Percentiles rank a stretch among this genome's conserved stretches.
phyloP scores from a whole-genome alignment of 2,329 filamentous ascomycete species.

The Hortaea sp. region DNA sequence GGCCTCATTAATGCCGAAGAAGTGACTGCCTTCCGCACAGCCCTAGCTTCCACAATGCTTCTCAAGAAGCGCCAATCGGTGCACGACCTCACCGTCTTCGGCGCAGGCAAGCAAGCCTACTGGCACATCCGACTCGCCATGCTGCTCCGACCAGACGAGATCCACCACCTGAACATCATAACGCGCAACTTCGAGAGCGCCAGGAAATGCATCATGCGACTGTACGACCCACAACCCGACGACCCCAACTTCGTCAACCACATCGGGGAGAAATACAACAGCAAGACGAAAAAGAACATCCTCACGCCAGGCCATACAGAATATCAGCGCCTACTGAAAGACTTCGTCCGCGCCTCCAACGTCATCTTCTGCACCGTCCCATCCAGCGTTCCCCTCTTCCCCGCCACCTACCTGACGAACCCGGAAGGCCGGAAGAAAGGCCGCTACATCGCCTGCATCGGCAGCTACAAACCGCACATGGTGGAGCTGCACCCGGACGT shows the following conservation, averaged over 20 bases:
- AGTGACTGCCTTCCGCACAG: conserved; percentile 59
- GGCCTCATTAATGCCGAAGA: conserved; percentile 58
- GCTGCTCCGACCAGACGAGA: conserved; percentile 56
- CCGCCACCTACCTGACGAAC: conserved; percentile 59
- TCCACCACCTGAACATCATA: conserved; percentile 73
- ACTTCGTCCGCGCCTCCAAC: conserved; percentile 61
- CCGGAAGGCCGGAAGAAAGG: conserved; percentile 60
- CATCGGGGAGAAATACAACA: conserved; percentile 24
- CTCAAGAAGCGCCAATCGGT: conserved; percentile 57
- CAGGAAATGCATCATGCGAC: conserved; percentile 40
- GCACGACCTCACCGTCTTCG: conserved; percentile 72
- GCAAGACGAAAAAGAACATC: conserved; percentile 51
- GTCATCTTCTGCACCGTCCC: conserved; percentile 87
- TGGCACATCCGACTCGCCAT: conserved; percentile 87
- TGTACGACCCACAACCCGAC: conserved; percentile 38
- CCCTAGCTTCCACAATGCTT: conserved; percentile 52
- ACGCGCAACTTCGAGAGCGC: conserved; percentile 60
- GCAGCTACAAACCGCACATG: conserved; percentile 64
- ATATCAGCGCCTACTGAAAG: conserved; percentile 55
- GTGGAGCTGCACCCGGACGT: conserved; percentile 72
- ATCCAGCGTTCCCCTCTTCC: conserved; percentile 63
- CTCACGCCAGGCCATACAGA: conserved; percentile 63
- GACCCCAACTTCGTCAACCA: conserved; percentile 23
- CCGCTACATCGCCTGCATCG: conserved; percentile 61
- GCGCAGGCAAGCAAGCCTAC: conserved; percentile 80